These are phyloP conservation scores for Monosporascus ibericus DNA, from an alignment of 2,329 filamentous ascomycete genomes.

Conservation along the genomic window DNA sequence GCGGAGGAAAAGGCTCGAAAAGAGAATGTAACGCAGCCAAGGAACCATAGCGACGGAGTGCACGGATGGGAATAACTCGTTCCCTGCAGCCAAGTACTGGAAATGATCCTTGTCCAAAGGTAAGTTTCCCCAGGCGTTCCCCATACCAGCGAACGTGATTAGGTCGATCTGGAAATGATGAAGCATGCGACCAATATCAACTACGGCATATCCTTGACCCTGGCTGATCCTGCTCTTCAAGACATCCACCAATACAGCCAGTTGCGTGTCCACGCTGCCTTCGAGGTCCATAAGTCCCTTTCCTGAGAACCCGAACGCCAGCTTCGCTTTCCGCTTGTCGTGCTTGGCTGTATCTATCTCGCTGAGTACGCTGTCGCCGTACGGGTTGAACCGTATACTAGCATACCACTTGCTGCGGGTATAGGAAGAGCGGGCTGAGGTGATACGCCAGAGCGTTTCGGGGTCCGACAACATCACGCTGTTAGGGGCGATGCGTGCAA, in stretches of 20 bases:
- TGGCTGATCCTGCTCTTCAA: slow-evolving; percentile 13
- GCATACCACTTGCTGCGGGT: slow-evolving; percentile 19
- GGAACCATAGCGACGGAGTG: slow-evolving; percentile 19
- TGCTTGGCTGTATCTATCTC: slow-evolving; percentile 17
- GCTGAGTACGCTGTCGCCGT: slow-evolving; percentile 18
- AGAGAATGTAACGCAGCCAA: slow-evolving; percentile 13
- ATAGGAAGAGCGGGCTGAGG: slow-evolving; percentile 21
- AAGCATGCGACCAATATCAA: slow-evolving; percentile 19
- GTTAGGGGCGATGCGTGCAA: slow-evolving; percentile 23
- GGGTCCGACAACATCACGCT: slow-evolving; percentile 19
- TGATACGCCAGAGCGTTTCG: slow-evolving; percentile 20
- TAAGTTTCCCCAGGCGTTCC: slow-evolving; percentile 20
- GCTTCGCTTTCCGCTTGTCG: slow-evolving; percentile 22
- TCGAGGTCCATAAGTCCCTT: slow-evolving; percentile 22
- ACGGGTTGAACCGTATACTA: slow-evolving; percentile 20
- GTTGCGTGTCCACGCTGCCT: slow-evolving; percentile 16
- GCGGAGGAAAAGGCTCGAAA: slow-evolving; percentile 15
- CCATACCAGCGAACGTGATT: slow-evolving; percentile 16
- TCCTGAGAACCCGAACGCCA: slow-evolving; percentile 19
- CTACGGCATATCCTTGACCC: slow-evolving; percentile 2
- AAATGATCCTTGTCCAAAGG: slow-evolving; percentile 17
- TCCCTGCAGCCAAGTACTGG: slow-evolving; percentile 16
- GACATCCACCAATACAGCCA: slow-evolving; percentile 15
- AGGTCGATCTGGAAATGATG: slow-evolving; percentile 21
- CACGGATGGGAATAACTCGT: slow-evolving; percentile 14